Evolutionary conservation across 2,329 filamentous ascomycete genomes (phyloP), one percentile per base, ranked within the genome.

Genomic region (Paracamarosporium sp.): DNA sequence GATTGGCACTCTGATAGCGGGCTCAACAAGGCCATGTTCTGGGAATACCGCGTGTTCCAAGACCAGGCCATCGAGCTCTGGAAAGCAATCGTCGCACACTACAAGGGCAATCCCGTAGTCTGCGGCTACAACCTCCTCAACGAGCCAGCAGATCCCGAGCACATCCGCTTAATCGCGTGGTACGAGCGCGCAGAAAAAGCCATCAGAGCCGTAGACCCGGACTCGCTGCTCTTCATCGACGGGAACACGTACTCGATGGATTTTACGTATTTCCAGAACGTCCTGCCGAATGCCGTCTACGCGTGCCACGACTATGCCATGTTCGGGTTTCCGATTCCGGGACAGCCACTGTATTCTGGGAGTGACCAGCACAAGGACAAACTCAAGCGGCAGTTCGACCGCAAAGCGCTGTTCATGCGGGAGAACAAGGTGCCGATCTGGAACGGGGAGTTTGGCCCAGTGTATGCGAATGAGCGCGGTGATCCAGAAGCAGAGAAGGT

Each of bases 211-310:
- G 47, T 65, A 6, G 62, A 65, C 25, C 76, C 78, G 0, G 67
- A 82, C 30, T 79, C 81, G 55, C 82, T 82, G 53, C 68, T 83
- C 24, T 83, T 79, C 59, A 68, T 83, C 9, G 82, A 84, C 48
- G 81, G 81, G 7, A 85, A 85, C 69, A 85, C 83, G 0, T 85
- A 83, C 55, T 78, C 82, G 17, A 83, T 83, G 72, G 82, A 83
- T 55, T 31, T 31, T 13, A 31, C 30, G 13, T 31, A 31, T 6
- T 31, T 82, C 78, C 64, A 65, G 1, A 69, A 79, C 1, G 25
- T 48, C 4, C 66, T 81, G 4, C 79, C 80, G 0, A 82, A 82
- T 50, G 72, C 73, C 22, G 80, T 82, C 11, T 83, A 82, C 61
- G 72, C 80, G 0, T 73, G 79, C 41, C 79, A 81, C 59, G 79